Base-by-base conservation (phyloP, 169 alveolate genomes). In the Cryptosporidium ryanae region DNA sequence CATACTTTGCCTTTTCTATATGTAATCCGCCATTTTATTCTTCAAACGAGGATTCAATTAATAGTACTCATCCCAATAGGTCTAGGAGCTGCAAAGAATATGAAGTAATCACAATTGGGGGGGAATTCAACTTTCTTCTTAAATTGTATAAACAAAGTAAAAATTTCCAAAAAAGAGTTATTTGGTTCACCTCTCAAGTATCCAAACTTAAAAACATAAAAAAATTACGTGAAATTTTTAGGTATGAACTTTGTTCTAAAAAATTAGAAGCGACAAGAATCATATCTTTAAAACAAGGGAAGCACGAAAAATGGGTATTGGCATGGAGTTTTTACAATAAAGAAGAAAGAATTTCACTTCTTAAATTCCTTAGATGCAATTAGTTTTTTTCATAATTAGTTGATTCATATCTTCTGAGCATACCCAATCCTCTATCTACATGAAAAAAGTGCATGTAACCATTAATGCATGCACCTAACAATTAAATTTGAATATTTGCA, bases 1-100 rank as follows among this genome's bases (percentile, higher is more conserved):
- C 46, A 21, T 57, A 76, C 23, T 84, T 82, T 32, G 66, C 90
- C 15, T 67, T 84, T 43, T 50, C 90, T 17, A 52, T 91, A 32
- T 91, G 93, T 65, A 91, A 91, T n/a, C 94, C 94, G 23, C 94
- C 94, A 1, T 91, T 68, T 38, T 83, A 89, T 31, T 43, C 23
- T 15, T 61, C 82, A 44, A 23, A 17, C 17, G 84, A 55, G 15
- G 59, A 66, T 34, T 48, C 82, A 2, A 52, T 34, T 25, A 57
- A 17, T 34, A 59, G 48, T 55, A 57, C 55, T 6, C 70, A 67
- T 48, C 94, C 94, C 3, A 15, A 6, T 6, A 82, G 93, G 10
- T 38, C n/a, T 7, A 61, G 67, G 10, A 76, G 18, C 17, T 90
- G 91, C 17, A 50, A 59, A n/a, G 49, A 50, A 17, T 63, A 64